phyloP scores from a whole-genome alignment of 208 protist species.

The Leishmania tarentolae region DNA sequence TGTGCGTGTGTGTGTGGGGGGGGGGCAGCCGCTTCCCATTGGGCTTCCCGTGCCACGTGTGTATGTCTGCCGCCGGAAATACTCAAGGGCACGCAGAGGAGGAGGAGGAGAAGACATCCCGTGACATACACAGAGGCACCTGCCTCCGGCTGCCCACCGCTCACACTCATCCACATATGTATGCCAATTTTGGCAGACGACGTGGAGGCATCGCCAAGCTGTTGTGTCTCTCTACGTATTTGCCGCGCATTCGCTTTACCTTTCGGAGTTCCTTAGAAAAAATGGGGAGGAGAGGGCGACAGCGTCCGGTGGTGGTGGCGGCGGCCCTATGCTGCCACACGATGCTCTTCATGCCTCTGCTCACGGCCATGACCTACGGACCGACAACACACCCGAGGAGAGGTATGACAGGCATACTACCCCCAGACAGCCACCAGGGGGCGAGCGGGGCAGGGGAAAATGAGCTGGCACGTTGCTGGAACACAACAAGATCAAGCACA shows the following conservation, averaged over 20 bases:
- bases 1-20: too few species aligned
- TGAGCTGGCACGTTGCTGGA: background rate
- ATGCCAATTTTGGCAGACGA: background rate
- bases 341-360: too few species aligned
- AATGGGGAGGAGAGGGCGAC: too few species aligned
- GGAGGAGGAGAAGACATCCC: background rate
- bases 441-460: background rate
- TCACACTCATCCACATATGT: too few species aligned
- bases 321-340: too few species aligned
- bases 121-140: background rate
- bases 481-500: background rate
- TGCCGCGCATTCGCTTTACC: too few species aligned
- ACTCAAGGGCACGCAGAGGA: background rate
- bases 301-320: too few species aligned
- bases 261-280: too few species aligned
- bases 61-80: background rate
- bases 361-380: background rate
- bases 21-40: background rate
- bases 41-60: background rate
- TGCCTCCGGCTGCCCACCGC: too few species aligned
- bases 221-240: too few species aligned
- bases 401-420: background rate
- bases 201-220: background rate
- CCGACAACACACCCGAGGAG: background rate
- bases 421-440: background rate